Percentiles rank a stretch among this genome's conserved stretches.
These are phyloP conservation scores for Paracorniculantispora psalliotae DNA, from an alignment of 2,329 filamentous ascomycete species.

Conservation along the genomic window DNA sequence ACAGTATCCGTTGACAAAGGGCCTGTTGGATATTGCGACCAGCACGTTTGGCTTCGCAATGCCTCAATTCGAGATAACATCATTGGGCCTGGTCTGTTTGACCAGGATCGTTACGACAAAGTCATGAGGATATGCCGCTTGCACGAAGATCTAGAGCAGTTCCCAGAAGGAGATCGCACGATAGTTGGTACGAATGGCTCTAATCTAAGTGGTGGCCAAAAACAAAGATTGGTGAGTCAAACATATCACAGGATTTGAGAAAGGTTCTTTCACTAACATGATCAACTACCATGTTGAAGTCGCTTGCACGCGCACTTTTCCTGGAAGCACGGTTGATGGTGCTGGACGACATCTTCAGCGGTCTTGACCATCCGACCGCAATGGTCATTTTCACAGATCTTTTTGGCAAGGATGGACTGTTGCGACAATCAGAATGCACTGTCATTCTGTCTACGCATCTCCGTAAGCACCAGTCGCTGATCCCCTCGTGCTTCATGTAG, in stretches of 20 bases:
- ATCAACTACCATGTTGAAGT: not conserved
- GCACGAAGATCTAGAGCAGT: not conserved
- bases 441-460: not conserved
- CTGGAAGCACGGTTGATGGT: not conserved
- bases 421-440: not conserved
- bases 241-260: not conserved
- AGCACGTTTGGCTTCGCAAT: not conserved
- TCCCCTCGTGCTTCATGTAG: not conserved
- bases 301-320: not conserved
- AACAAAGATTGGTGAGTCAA: not conserved
- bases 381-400: not conserved
- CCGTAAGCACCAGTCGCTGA: not conserved
- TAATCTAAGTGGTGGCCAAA: not conserved
- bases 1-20: not conserved
- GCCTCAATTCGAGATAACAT: not conserved
- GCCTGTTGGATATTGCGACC: not conserved
- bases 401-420: not conserved
- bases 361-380: not conserved
- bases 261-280: not conserved
- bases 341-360: constrained; percentile 1
- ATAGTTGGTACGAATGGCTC: not conserved
- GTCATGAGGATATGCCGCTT: not conserved
- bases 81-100: not conserved
- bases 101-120: not conserved
- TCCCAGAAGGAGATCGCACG: not conserved